Evolutionary conservation across 768 basidiomycete species (phyloP), one percentile per base, ranked within the genome.

Genomic region (Calocybe indica): DNA sequence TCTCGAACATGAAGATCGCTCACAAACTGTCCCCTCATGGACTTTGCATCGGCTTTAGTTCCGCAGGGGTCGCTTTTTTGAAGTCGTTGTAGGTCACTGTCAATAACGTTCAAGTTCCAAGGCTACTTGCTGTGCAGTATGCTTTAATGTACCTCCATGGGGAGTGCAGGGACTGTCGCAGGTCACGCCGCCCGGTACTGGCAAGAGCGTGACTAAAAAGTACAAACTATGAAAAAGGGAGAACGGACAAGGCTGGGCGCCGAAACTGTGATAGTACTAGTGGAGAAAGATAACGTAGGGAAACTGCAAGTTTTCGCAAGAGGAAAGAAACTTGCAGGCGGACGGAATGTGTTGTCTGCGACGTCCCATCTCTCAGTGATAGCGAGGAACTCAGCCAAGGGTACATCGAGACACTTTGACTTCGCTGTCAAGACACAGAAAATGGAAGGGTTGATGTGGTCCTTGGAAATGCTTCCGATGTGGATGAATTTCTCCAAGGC

Each of bases 371-470:
- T 68, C 3, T 74, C 74, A 46, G 76, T 74, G 63, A 84, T 82
- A 54, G 83, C 76, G 45, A 84, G 63, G 64, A 85, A 78, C 57
- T 83, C 82, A 2, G 75, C 74, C 9, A 85, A 70, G 6, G 82
- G 76, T 2, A 78, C 74, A 11, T 74, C 73, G 7, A 73, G 68
- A 11, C 71, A 73, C 61, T 82, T 80, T 22, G 82, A 83, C 52
- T 76, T 76, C 31, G 76, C 82, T 1, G 82, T 84, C 50, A 85
- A 74, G 42, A 84, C 78, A 51, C 80, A 82, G 66, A 83, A 83
- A 52, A 81, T 76, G 7, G 79, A 81, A 1, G 82, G 82, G 57
- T 84, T 82, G 58, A 83, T 78, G 60, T 85, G 83, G 59, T 85
- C 83, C 55, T 74, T 78, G 37, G 78, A 76, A 55, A 83, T 80